Base-by-base conservation (phyloP, 257 asterid species). In the Scutellaria baicalensis region DNA sequence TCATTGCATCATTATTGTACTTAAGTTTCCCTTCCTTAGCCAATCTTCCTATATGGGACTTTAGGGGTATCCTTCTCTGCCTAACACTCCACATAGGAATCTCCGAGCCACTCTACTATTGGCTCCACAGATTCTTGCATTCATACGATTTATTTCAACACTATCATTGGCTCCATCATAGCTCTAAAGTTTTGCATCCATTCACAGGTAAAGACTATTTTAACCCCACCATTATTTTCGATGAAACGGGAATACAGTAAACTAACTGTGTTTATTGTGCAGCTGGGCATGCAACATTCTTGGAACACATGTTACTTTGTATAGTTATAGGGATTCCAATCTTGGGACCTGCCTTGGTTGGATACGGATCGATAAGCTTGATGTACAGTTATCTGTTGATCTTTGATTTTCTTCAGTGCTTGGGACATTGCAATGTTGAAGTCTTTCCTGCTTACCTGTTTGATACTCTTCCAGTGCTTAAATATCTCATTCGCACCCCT, bases 141-240 rank as follows among this genome's bases (percentile, higher is more conserved):
- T 81, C 93, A 20, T 63, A 91, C 1, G n/a, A 8, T 48, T 70
- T 89, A 5, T 94, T 84, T 61, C 81, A 76, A 5, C 67, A 79
- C 1, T 91, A 89, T 54, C 99, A 94, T 71, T 91, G 97, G 97
- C 85, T 83, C 23, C 97, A 94, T 74, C 99, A 94, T 75, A 83
- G 82, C 80, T 88, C 97, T n/a, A 83, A 81, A 63, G 82, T 89
- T 31, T 69, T 74, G 45, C 90, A 92, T 77, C 96, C 99, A 38
- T 89, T 83, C 85, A 84, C 98, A 64, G 94, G 97, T 92, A 78
- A 39, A 1, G 45, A 6, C 5, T 1, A 6, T n/a, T 59, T 13
- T 12, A 16, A 21, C 39, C 16, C 4, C 7, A 9, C n/a, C 47
- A n/a, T 47, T 21, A 8, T 21, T 55, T 44, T 39, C 16, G 18